phyloP scores from a whole-genome alignment of 164 flowering plant species.

The Malania oleifera region DNA sequence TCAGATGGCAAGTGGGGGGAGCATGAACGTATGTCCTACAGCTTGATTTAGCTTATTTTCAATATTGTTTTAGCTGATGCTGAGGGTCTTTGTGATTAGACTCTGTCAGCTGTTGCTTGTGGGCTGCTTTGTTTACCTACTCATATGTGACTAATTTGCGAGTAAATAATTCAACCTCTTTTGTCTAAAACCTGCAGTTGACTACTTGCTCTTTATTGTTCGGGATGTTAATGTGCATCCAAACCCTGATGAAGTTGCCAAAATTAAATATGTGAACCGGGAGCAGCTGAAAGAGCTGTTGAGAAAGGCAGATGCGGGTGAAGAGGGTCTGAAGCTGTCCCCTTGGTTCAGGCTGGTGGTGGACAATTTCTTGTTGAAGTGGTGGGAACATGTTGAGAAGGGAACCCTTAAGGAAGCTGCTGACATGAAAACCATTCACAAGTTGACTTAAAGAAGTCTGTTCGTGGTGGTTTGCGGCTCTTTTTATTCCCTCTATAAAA shows the following conservation, averaged over 20 bases:
- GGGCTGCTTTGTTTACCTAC: not conserved
- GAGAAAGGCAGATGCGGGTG: conserved; percentile 89
- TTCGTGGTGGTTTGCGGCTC: too few relatives aligned
- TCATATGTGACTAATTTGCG: too few relatives aligned
- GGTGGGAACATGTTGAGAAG: conserved; percentile 91
- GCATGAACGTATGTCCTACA: conserved; percentile 71
- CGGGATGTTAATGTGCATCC: conserved; percentile 68
- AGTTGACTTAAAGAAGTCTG: conserved; percentile 39
- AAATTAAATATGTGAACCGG: conserved; percentile 64
- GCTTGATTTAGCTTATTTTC: not conserved
- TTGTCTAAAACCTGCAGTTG: conserved; percentile 49
- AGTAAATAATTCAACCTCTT: too few relatives aligned
- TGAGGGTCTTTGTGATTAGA: too few relatives aligned
- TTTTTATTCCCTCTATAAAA: too few relatives aligned
- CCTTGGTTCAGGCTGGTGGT: conserved; percentile 96
- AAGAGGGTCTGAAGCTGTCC: conserved; percentile 80
- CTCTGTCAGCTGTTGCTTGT: not conserved
- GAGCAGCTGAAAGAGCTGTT: conserved; percentile 75
- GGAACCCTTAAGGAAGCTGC: conserved; percentile 62
- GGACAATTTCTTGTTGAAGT: conserved; percentile 85
- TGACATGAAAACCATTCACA: conserved; percentile 94
- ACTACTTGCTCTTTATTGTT: conserved; percentile 88
- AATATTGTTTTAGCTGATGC: not conserved
- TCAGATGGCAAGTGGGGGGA: conserved; percentile 99
- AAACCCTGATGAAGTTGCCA: conserved; percentile 93